Conservation (phyloP, 1,284 basidiomycete species). For the Pseudozyma thailandica region DNA sequence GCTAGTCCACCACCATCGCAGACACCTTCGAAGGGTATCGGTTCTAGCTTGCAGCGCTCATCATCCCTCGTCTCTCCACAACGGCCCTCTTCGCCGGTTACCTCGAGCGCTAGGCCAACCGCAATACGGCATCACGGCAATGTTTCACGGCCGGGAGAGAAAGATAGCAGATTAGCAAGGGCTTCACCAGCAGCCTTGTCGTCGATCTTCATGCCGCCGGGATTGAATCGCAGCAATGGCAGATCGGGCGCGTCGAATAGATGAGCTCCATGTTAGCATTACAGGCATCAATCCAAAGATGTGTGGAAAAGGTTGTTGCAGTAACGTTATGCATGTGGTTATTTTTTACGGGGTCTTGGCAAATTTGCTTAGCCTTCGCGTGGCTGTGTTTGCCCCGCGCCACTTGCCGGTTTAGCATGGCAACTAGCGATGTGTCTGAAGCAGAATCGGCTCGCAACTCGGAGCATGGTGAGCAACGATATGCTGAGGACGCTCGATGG, state of each 20-base stretch:
- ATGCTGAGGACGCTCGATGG: too few relatives aligned
- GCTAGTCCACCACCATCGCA: slow-evolving; percentile 2
- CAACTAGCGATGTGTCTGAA: too few relatives aligned
- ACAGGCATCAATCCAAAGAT: too few relatives aligned
- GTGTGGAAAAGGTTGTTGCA: too few relatives aligned
- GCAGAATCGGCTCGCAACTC: too few relatives aligned
- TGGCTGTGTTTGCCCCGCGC: too few relatives aligned
- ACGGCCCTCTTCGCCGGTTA: neutral
- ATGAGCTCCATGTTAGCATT: too few relatives aligned
- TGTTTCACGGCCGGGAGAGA: neutral
- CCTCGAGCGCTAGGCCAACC: neutral
- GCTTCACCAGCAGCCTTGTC: slow-evolving; percentile 38
- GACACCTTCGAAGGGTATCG: neutral
- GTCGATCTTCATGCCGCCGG: slow-evolving; percentile 30
- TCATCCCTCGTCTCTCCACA: neutral
- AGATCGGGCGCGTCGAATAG: neutral
- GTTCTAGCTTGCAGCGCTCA: neutral
- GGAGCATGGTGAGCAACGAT: too few relatives aligned
- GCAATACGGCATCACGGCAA: slow-evolving; percentile 3
- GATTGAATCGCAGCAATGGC: neutral
- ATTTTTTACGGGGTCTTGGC: slow-evolving; percentile 3
- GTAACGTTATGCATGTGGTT: too few relatives aligned
- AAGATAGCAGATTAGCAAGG: slow-evolving; percentile 6
- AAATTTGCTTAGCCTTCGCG: slow-evolving; percentile 7
- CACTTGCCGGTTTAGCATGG: too few relatives aligned